A percentile compares a stretch with the other conserved stretches of the same genome.
Evolutionary conservation across 1,139 yeast genomes (phyloP).

Genomic region (Diutina catenulata): DNA sequence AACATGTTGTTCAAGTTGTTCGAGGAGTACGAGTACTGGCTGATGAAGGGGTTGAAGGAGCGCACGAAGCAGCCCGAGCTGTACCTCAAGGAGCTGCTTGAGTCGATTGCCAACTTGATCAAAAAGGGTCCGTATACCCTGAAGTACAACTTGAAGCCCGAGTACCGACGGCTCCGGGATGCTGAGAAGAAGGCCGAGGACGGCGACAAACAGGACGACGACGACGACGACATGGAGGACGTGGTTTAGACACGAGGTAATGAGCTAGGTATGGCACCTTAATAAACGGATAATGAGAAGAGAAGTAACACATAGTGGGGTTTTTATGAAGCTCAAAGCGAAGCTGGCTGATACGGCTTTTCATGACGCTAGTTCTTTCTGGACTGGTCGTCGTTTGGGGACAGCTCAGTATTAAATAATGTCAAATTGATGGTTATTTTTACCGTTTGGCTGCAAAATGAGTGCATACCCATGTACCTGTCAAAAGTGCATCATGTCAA

Average conservation of each 20-base stretch:
- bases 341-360: too few relatives aligned
- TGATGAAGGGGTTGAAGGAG: slow-evolving; percentile 86
- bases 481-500: too few relatives aligned
- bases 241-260: slow-evolving; percentile 17
- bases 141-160: slow-evolving; percentile 82
- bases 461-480: too few relatives aligned
- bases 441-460: too few relatives aligned
- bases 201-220: slow-evolving; percentile 23
- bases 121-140: slow-evolving; percentile 95
- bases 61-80: slow-evolving; percentile 94
- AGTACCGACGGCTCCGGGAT: slow-evolving; percentile 71
- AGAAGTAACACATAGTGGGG: too few relatives aligned
- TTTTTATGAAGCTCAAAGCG: too few relatives aligned
- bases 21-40: slow-evolving; percentile 96
- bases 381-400: too few relatives aligned
- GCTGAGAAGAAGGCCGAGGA: slow-evolving; percentile 61
- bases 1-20: slow-evolving; percentile 80
- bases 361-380: too few relatives aligned
- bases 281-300: too few relatives aligned
- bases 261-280: too few relatives aligned
- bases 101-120: slow-evolving; percentile 77
- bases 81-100: slow-evolving; percentile 81
- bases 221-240: slow-evolving; percentile 31
- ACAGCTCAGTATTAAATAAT: too few relatives aligned
- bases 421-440: too few relatives aligned